Percentiles rank a stretch among this genome's conserved stretches.
phyloP scores from a whole-genome alignment of 208 protist genomes.

The Wallacemonas sp. region DNA sequence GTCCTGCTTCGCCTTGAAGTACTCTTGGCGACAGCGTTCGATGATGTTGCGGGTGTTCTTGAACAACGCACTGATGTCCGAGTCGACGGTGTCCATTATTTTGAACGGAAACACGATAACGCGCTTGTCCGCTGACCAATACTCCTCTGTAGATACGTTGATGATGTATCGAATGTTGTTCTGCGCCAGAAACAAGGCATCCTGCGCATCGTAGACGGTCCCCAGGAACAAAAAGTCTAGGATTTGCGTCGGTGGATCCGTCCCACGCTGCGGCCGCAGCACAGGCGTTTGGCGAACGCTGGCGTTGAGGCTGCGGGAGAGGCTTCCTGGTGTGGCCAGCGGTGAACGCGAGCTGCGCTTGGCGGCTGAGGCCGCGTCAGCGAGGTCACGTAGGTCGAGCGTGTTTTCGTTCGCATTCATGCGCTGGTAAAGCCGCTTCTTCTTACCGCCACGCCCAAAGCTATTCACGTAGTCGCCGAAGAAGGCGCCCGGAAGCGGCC shows the following conservation, averaged over 20 bases:
- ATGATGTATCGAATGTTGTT: constrained; percentile 76
- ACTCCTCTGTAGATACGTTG: constrained; percentile 86
- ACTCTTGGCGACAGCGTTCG: constrained; percentile 41
- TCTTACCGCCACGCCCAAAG: constrained; percentile 15
- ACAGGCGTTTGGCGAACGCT: constrained; percentile 6
- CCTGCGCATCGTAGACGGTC: constrained; percentile 66
- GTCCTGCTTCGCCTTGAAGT: constrained; percentile 34
- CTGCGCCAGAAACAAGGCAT: constrained; percentile 57
- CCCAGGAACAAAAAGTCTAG: constrained; percentile 83
- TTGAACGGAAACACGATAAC: constrained; percentile 68
- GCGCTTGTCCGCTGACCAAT: constrained; percentile 69
- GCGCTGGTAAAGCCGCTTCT: constrained; percentile 10
- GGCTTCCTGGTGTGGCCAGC: not conserved
- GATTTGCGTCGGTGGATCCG: constrained; percentile 53
- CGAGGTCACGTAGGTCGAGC: constrained; percentile 17
- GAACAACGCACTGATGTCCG: constrained; percentile 67
- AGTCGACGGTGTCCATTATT: constrained; percentile 57
- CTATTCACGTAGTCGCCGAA: constrained; percentile 8
- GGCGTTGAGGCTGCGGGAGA: not conserved
- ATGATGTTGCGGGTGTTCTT: constrained; percentile 46
- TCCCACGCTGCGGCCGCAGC: not conserved
- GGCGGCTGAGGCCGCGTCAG: not conserved
- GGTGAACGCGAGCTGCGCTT: constrained; percentile 1
- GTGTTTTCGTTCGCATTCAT: constrained; percentile 12
- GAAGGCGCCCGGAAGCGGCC: not conserved